These are phyloP conservation scores for Penicillium sp. DNA, from an alignment of 2,329 filamentous ascomycete genomes.

Conservation along the genomic window DNA sequence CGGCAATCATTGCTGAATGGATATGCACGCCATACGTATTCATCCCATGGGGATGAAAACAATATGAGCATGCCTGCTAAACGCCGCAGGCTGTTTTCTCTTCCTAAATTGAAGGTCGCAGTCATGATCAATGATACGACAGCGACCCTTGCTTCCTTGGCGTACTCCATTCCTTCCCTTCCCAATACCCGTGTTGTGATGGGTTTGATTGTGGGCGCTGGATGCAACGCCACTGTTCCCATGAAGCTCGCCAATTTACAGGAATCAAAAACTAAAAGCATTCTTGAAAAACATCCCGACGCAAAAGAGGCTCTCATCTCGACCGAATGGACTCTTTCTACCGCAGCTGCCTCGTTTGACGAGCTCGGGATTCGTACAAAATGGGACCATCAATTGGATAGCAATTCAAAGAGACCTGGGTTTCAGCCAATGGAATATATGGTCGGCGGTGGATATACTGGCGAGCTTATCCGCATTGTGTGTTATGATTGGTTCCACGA, in stretches of 20 bases:
- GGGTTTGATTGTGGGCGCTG: conserved; percentile 75
- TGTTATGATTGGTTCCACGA: conserved; percentile 61
- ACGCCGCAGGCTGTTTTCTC: conserved; percentile 33
- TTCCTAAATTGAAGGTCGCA: conserved; percentile 65
- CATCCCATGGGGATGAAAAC: conserved; percentile 24
- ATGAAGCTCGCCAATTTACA: conserved; percentile 62
- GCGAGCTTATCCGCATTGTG: conserved; percentile 68
- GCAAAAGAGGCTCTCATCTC: conserved; percentile 67
- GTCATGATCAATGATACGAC: conserved; percentile 79
- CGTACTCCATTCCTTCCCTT: conserved; percentile 63
- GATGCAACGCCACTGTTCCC: conserved; percentile 73
- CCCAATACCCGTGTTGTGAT: conserved; percentile 64
- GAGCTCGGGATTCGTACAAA: conserved; percentile 60
- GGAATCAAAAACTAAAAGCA: conserved; percentile 55
- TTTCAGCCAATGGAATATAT: conserved; percentile 80
- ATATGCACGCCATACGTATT: conserved; percentile 45
- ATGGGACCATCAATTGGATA: conserved; percentile 68
- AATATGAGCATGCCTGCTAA: conserved; percentile 23
- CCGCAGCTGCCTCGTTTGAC: conserved; percentile 62
- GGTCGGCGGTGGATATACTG: conserved; percentile 70
- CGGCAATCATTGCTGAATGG: conserved; percentile 36
- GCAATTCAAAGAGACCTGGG: conserved; percentile 63
- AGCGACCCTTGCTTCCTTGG: conserved; percentile 72
- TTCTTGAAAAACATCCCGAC: conserved; percentile 46
- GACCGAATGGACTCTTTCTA: conserved; percentile 77